Percentiles rank a stretch among this genome's conserved stretches.
Evolutionary conservation across 2,329 filamentous ascomycete species (phyloP).

Genomic region (Sporothrix dimorphospora): DNA sequence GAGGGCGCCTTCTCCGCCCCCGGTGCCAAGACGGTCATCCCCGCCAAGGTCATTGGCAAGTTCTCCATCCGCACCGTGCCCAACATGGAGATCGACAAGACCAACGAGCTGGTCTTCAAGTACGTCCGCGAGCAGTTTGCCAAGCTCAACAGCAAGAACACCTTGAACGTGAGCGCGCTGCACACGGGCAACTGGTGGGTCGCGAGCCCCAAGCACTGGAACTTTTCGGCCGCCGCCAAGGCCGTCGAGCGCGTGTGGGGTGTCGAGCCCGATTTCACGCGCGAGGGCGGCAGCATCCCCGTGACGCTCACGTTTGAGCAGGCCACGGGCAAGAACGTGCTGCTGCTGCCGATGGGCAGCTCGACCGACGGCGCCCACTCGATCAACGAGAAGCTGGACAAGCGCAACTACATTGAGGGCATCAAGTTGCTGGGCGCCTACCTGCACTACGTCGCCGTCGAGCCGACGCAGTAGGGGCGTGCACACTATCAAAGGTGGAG

Average conservation of each 20-base stretch:
- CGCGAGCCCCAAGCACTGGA: constrained; percentile 97
- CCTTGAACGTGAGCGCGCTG: constrained; percentile 75
- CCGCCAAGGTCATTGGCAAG: constrained; percentile 96
- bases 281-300: constrained; percentile 95
- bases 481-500: too few species aligned
- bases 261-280: constrained; percentile 89
- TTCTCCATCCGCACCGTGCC: constrained; percentile 98
- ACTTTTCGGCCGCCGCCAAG: constrained; percentile 92
- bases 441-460: constrained; percentile 92
- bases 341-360: constrained; percentile 94
- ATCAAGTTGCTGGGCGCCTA: constrained; percentile 95
- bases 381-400: constrained; percentile 98
- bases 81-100: constrained; percentile 91
- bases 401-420: constrained; percentile 96
- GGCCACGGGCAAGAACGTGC: constrained; percentile 95
- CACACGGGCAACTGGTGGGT: constrained; percentile 99
- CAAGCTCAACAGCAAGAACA: constrained; percentile 91
- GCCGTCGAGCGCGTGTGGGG: constrained; percentile 96
- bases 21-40: constrained; percentile 97
- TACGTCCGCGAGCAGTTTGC: constrained; percentile 83
- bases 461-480: constrained; percentile 57
- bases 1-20: constrained; percentile 93
- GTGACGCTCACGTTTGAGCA: constrained; percentile 97
- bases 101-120: constrained; percentile 82
- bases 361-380: constrained; percentile 96